Evolutionary conservation across 176 grass and related monocot species (phyloP), one percentile per base, ranked within the genome.

Genomic region (Hsuehochloa calcarea): DNA sequence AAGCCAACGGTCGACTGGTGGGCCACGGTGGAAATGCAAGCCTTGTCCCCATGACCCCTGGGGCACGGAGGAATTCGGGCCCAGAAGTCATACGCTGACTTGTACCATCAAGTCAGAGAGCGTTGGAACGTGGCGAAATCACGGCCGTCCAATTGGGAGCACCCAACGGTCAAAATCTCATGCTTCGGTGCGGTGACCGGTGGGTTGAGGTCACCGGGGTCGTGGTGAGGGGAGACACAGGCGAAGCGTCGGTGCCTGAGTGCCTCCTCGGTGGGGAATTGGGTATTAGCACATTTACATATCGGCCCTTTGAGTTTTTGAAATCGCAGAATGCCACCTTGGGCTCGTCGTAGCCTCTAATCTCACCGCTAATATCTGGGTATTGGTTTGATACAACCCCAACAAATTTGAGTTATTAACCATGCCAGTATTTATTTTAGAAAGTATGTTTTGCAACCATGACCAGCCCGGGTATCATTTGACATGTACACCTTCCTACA

Each of bases 1-100:
- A 34, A 41, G 51, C 81, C 80, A 90, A 88, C 85, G 84, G 92
- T 88, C 81, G 67, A 20, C 68, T 67, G 70, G 81, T 66, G 58
- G 68, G 20, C 69, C 22, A 38, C 38, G 39, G 16, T 37, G 45
- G 68, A 67, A 64, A 47, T 8, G 22, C 26, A 27, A 20, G 39
- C 47, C 13, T 10, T 15, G 59, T 22, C 4, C 11, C 22, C 0
- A 20, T 90, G 88, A 82, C 66, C 72, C 4, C 58, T 72, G 45
- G 78, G 71, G 0, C 0, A 44, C 0, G 0, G 0, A 1, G 27
- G 0, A 0, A 5, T 0, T 8, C 0, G 37, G 75, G 0, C 65
- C 47, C 60, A 46, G 15, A 6, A 6, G 52, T 22, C 43, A 44
- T 6, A 35, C 50, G 4, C 8, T 3, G 47, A 10, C n/a, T 2